Evolutionary conservation across 345 rosid species (phyloP).

Genomic region (Abelmoschus esculentus): DNA sequence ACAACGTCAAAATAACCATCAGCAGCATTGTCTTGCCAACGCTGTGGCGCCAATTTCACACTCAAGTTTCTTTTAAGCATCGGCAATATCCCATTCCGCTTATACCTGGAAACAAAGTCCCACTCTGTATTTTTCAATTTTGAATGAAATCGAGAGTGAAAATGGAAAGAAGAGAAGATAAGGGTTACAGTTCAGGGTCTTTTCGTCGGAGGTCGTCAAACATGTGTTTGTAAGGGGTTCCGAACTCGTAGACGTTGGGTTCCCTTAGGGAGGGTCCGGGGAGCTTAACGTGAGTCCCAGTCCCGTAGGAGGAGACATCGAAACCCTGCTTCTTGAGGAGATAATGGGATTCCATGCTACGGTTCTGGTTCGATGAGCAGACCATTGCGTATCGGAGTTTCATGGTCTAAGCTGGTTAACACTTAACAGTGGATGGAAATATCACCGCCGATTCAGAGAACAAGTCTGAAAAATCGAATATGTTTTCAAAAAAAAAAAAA

Average conservation of each 20-base stretch:
- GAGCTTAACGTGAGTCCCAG: slow-evolving; percentile 83
- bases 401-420: slow-evolving; percentile 22
- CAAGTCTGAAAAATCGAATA: neutral
- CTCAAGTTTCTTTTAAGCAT: slow-evolving; percentile 84
- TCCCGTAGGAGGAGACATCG: slow-evolving; percentile 95
- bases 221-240: slow-evolving; percentile 94
- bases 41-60: slow-evolving; percentile 80
- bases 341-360: slow-evolving; percentile 52
- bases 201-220: slow-evolving; percentile 89
- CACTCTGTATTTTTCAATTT: neutral
- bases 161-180: neutral
- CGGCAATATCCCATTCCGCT: slow-evolving; percentile 88
- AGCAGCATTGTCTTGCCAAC: slow-evolving; percentile 90
- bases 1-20: slow-evolving; percentile 82
- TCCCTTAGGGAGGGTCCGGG: slow-evolving; percentile 85
- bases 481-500: neutral
- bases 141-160: neutral
- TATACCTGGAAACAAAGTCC: slow-evolving; percentile 42
- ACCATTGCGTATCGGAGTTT: slow-evolving; percentile 84
- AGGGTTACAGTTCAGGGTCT: slow-evolving; percentile 80
- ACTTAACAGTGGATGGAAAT: neutral
- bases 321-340: slow-evolving; percentile 48
- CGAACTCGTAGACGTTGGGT: slow-evolving; percentile 88
- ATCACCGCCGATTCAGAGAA: neutral
- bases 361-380: slow-evolving; percentile 78